Conservation (phyloP, 202 grass and related monocot genomes). For the Zizania palustris region DNA sequence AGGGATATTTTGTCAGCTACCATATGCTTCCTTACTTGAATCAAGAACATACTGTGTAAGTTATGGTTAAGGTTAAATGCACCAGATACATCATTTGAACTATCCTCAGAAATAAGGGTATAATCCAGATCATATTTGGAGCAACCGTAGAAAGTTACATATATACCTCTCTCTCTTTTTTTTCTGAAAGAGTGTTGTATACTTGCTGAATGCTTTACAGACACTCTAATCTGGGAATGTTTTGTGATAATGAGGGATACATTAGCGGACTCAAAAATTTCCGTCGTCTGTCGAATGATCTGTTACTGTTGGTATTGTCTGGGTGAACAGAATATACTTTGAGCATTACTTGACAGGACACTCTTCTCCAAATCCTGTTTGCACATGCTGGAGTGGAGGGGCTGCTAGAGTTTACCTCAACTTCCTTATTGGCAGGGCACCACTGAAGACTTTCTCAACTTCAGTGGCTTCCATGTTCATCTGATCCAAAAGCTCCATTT, state of each 20-base stretch:
- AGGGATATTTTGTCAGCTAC: background rate
- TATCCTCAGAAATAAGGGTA: constrained; percentile 16
- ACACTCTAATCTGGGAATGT: constrained; percentile 21
- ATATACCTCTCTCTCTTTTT: no score
- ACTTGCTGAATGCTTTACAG: constrained; percentile 34
- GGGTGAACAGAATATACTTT: constrained; percentile 25
- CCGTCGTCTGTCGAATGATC: constrained; percentile 30
- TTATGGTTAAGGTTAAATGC: background rate
- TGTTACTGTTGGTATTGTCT: constrained; percentile 39
- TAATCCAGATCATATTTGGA: constrained; percentile 20
- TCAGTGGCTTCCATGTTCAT: constrained; percentile 84
- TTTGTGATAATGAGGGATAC: background rate
- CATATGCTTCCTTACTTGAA: constrained; percentile 4
- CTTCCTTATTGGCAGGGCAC: constrained; percentile 81
- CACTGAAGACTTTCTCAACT: constrained; percentile 77
- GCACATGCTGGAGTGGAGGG: background rate
- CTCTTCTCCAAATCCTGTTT: constrained; percentile 24
- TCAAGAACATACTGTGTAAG: background rate
- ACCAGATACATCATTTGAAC: constrained; percentile 1
- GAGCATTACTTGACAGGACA: constrained; percentile 1
- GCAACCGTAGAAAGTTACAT: constrained; percentile 10
- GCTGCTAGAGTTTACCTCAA: constrained; percentile 59
- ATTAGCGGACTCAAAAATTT: constrained; percentile 27
- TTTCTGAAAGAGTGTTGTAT: background rate
- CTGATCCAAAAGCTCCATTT: constrained; percentile 86